A percentile compares a stretch with the other conserved stretches of the same genome.
Evolutionary conservation across 805 yeast species (phyloP).

Genomic region (Myxozyma neotropica): DNA sequence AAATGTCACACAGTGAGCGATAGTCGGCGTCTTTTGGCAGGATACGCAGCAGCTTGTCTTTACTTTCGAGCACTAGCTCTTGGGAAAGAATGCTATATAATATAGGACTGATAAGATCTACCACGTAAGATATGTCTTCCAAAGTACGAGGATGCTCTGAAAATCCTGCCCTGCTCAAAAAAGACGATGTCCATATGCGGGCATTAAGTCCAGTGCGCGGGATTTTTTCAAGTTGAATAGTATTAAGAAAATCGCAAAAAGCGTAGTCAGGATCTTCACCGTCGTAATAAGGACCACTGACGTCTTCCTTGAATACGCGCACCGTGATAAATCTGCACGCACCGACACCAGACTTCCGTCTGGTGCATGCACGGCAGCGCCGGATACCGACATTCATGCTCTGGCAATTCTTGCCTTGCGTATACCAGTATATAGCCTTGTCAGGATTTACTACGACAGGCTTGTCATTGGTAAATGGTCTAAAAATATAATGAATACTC

Average conservation of each 20-base stretch:
- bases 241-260: conserved; percentile 12
- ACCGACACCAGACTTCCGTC: conserved; percentile 33
- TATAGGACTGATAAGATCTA: conserved; percentile 18
- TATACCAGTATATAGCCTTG: conserved; percentile 14
- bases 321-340: conserved; percentile 32
- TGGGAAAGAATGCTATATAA: conserved; percentile 6
- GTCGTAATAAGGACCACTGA: conserved; percentile 13
- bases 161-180: neutral
- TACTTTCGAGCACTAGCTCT: conserved; percentile 21
- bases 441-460: conserved; percentile 26
- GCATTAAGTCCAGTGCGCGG: neutral
- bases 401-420: conserved; percentile 31
- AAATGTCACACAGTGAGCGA: conserved; percentile 32
- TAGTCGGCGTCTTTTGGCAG: conserved; percentile 27
- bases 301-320: conserved; percentile 29
- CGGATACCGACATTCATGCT: conserved; percentile 23
- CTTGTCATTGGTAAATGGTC: conserved; percentile 28
- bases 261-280: conserved; percentile 29
- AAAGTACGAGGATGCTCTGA: conserved; percentile 13
- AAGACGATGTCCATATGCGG: conserved; percentile 4
- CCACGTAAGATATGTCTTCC: conserved; percentile 14
- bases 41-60: conserved; percentile 16
- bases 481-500: no score
- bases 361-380: conserved; percentile 31
- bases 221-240: neutral